These are phyloP conservation scores for Pinus tabuliformis DNA, from an alignment of 75 land plant genomes.

Conservation along the genomic window DNA sequence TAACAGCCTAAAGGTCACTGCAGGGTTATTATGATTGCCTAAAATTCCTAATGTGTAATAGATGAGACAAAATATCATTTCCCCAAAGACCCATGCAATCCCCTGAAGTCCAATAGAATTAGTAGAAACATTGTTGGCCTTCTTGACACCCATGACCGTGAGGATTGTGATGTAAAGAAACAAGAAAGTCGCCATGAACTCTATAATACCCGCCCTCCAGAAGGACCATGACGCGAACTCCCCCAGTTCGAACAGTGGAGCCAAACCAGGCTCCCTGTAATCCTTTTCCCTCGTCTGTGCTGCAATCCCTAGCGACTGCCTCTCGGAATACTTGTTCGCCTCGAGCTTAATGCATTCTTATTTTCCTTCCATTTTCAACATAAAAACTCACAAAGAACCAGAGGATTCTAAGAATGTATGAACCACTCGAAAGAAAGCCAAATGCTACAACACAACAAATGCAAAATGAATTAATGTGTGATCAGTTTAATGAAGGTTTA, in stretches of 20 bases:
- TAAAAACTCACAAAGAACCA: background rate
- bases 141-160: slow-evolving; percentile 34
- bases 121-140: slow-evolving; percentile 4
- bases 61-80: slow-evolving; percentile 42
- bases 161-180: slow-evolving; percentile 44
- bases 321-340: slow-evolving; percentile 44
- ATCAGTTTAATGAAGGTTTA: too few relatives aligned
- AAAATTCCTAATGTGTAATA: slow-evolving; percentile 47
- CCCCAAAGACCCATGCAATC: slow-evolving; percentile 35
- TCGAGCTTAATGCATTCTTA: slow-evolving; percentile 50
- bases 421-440: too few relatives aligned
- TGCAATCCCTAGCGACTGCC: slow-evolving; percentile 35
- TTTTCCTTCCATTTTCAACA: slow-evolving; percentile 12
- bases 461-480: too few relatives aligned
- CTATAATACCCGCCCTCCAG: slow-evolving; percentile 49
- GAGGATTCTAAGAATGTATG: too few relatives aligned
- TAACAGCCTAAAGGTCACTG: slow-evolving; percentile 39
- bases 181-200: slow-evolving; percentile 40
- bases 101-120: slow-evolving; percentile 26
- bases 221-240: slow-evolving; percentile 43
- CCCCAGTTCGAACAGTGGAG: slow-evolving; percentile 27
- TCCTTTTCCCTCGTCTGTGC: slow-evolving; percentile 24
- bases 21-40: slow-evolving; percentile 48
- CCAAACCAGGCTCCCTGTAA: slow-evolving; percentile 26
- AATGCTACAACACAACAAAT: too few relatives aligned